Conservation (phyloP, 352 stramenopile species). For the Peronospora farinosa region DNA sequence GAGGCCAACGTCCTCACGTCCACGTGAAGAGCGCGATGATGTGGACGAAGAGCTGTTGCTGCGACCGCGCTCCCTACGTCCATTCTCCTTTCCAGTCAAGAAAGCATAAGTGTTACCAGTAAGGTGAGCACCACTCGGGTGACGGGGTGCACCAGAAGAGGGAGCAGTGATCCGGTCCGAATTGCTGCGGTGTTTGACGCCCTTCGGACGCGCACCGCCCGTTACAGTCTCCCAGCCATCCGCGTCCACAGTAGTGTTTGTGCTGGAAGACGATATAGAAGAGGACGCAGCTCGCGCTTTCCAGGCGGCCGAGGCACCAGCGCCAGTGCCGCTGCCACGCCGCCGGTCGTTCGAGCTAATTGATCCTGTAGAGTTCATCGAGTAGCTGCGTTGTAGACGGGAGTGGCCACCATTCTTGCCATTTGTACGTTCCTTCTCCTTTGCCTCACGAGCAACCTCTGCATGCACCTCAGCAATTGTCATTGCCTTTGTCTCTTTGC, state of each 20-base stretch:
- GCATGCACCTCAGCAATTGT: slow-evolving; percentile 78
- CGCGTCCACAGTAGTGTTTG: slow-evolving; percentile 29
- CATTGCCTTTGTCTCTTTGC: slow-evolving; percentile 81
- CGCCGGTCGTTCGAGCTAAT: slow-evolving; percentile 31
- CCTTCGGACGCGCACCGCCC: slow-evolving; percentile 40
- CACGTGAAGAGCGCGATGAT: slow-evolving; percentile 22
- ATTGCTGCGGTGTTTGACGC: slow-evolving; percentile 58
- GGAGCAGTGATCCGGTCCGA: slow-evolving; percentile 39
- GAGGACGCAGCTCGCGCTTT: slow-evolving; percentile 39
- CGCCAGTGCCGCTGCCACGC: slow-evolving; percentile 36
- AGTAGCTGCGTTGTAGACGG: slow-evolving; percentile 58
- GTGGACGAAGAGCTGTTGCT: slow-evolving; percentile 51
- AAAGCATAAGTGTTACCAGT: slow-evolving; percentile 43
- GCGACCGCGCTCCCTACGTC: slow-evolving; percentile 43
- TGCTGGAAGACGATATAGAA: slow-evolving; percentile 10
- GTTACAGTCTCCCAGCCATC: slow-evolving; percentile 76
- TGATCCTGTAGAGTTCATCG: slow-evolving; percentile 37
- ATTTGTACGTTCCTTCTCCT: slow-evolving; percentile 57
- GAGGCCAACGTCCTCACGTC: slow-evolving; percentile 18
- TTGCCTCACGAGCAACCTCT: slow-evolving; percentile 60
- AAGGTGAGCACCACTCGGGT: slow-evolving; percentile 27
- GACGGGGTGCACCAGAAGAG: slow-evolving; percentile 27
- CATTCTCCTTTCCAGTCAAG: slow-evolving; percentile 23
- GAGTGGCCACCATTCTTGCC: slow-evolving; percentile 25
- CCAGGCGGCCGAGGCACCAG: slow-evolving; percentile 51